Conservation (phyloP, 2,329 filamentous ascomycete species). For the Alternaria atra region DNA sequence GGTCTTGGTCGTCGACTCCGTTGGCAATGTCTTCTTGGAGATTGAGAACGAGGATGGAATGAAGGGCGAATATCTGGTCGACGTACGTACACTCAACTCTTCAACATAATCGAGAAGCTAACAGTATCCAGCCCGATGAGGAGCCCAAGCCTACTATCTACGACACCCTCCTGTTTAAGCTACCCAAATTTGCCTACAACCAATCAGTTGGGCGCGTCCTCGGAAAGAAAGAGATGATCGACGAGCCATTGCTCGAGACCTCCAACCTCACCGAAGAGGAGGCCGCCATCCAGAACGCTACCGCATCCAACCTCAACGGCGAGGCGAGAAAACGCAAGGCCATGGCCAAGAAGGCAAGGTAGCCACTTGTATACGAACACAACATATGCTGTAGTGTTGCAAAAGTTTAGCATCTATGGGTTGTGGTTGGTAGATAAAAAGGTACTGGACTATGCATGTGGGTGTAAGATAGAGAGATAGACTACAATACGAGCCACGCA, state of each 20-base stretch:
- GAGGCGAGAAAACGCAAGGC: conserved; percentile 55
- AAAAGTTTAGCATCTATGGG: conserved; percentile 7
- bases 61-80: conserved; percentile 82
- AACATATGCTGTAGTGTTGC: neutral
- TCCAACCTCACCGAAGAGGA: conserved; percentile 51
- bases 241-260: conserved; percentile 48
- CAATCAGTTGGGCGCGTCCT: conserved; percentile 56
- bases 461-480: conserved; percentile 7
- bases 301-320: conserved; percentile 56
- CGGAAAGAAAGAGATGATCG: conserved; percentile 49
- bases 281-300: conserved; percentile 54
- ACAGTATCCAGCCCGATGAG: conserved; percentile 71
- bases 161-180: conserved; percentile 82
- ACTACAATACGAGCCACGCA: neutral
- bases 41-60: conserved; percentile 88
- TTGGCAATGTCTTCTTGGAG: conserved; percentile 94
- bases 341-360: conserved; percentile 40
- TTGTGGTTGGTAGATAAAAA: conserved; percentile 6
- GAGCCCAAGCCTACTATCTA: conserved; percentile 77
- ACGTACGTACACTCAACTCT: conserved; percentile 65
- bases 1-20: conserved; percentile 87
- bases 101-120: conserved; percentile 15
- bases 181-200: conserved; percentile 78
- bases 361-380: neutral
- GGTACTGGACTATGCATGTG: neutral